These are phyloP conservation scores for Paecilomyces sp. DNA, from an alignment of 2,329 filamentous ascomycete genomes.

Conservation along the genomic window DNA sequence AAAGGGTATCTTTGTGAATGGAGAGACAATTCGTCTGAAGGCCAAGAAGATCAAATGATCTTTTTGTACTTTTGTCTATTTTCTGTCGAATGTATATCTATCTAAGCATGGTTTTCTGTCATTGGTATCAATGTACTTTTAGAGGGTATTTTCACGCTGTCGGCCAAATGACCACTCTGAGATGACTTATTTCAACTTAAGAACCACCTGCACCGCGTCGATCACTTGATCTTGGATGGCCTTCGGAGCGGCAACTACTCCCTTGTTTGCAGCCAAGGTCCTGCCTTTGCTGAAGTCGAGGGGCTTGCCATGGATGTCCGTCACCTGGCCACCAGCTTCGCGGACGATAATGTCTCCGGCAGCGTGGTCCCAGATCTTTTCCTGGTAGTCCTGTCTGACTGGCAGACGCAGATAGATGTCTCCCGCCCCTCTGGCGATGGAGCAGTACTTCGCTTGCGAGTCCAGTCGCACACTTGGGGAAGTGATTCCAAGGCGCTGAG, in stretches of 20 bases:
- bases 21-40: slow-evolving; percentile 97
- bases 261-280: slow-evolving; percentile 84
- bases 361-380: slow-evolving; percentile 99
- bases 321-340: slow-evolving; percentile 87
- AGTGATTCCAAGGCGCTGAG: slow-evolving; percentile 77
- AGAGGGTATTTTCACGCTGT: slow-evolving; percentile 18
- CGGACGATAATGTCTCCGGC: slow-evolving; percentile 90
- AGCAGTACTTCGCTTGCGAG: slow-evolving; percentile 95
- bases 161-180: slow-evolving; percentile 5
- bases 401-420: slow-evolving; percentile 92
- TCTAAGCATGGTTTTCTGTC: slow-evolving; percentile 16
- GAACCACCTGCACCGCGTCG: slow-evolving; percentile 71
- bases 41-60: slow-evolving; percentile 89
- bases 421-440: slow-evolving; percentile 85
- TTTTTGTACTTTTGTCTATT: slow-evolving; percentile 7
- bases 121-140: slow-evolving; percentile 29
- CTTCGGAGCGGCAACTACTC: slow-evolving; percentile 80
- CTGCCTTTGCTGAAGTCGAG: slow-evolving; percentile 82
- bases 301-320: slow-evolving; percentile 75
- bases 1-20: slow-evolving; percentile 97
- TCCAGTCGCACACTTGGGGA: slow-evolving; percentile 91
- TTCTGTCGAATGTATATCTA: slow-evolving; percentile 13
- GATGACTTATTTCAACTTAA: slow-evolving; percentile 42
- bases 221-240: slow-evolving; percentile 71
- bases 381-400: slow-evolving; percentile 78